A percentile compares a stretch with the other conserved stretches of the same genome.
phyloP scores from a whole-genome alignment of 352 stramenopile species.

The Globisporangium recalcitrans region DNA sequence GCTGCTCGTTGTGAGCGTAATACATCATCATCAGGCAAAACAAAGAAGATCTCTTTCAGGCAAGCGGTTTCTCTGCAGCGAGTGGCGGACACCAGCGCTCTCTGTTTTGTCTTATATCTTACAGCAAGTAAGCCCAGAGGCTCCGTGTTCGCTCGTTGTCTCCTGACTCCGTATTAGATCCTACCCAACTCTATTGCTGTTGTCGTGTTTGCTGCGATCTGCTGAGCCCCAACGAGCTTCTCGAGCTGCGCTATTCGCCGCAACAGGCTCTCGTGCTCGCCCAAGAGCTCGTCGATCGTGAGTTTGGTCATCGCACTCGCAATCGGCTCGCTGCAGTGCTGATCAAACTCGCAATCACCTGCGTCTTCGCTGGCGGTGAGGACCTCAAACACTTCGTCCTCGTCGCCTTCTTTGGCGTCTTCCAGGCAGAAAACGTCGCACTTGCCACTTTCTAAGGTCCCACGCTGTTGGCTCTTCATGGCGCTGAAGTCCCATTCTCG shows the following conservation, averaged over 20 bases:
- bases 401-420: conserved; percentile 29
- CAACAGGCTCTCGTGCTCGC: conserved; percentile 32
- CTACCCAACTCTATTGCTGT: background rate
- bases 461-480: background rate
- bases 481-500: background rate
- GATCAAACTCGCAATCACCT: background rate
- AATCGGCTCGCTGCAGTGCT: background rate
- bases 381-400: conserved; percentile 16
- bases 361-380: background rate
- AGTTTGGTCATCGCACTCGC: background rate
- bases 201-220: conserved; percentile 3
- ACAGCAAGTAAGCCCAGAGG: conserved; percentile 5
- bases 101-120: background rate
- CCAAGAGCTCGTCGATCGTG: conserved; percentile 25
- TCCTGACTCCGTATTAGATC: background rate
- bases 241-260: conserved; percentile 39
- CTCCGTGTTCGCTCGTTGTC: background rate
- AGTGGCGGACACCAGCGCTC: background rate
- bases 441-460: background rate
- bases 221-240: conserved; percentile 17
- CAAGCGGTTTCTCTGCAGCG: background rate
- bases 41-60: background rate
- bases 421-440: conserved; percentile 25
- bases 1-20: background rate
- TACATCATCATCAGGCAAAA: background rate